phyloP scores from a whole-genome alignment of 164 flowering plant species.

The Magnolia changhungtana region DNA sequence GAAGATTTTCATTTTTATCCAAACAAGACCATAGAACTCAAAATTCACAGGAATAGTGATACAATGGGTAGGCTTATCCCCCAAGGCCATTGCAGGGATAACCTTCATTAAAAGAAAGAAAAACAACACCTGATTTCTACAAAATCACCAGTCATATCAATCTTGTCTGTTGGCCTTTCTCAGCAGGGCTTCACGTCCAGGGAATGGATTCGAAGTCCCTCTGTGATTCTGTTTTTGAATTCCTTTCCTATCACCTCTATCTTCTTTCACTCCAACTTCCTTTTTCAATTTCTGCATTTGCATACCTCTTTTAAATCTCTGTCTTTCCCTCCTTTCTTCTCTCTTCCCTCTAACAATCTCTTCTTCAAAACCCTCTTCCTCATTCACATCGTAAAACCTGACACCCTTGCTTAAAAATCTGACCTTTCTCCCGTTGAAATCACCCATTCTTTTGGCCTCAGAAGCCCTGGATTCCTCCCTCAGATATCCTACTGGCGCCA shows the following conservation, averaged over 20 bases:
- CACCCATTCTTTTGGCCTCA: constrained; percentile 2
- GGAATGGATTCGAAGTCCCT: constrained; percentile 39
- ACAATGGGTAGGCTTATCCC: no score
- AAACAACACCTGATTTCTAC: no score
- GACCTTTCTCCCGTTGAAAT: constrained; percentile 5
- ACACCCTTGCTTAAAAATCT: constrained; percentile 14
- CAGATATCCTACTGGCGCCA: background rate
- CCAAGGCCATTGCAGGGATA: no score
- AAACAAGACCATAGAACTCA: no score
- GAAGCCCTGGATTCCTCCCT: background rate
- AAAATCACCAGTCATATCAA: background rate
- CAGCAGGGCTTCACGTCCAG: constrained; percentile 58
- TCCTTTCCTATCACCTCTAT: background rate
- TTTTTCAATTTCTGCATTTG: constrained; percentile 9
- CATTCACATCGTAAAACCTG: constrained; percentile 6
- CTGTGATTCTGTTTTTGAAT: constrained; percentile 5
- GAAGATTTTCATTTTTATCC: no score
- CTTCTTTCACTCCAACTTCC: constrained; percentile 6
- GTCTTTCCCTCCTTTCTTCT: constrained; percentile 30
- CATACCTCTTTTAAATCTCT: constrained; percentile 22
- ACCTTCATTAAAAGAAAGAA: no score
- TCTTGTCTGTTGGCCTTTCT: constrained; percentile 23
- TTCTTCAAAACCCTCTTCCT: constrained; percentile 6
- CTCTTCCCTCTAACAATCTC: constrained; percentile 16
- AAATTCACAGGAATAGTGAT: no score